Evolutionary conservation across 2,329 filamentous ascomycete species (phyloP).

Genomic region (Alternaria consortialis): DNA sequence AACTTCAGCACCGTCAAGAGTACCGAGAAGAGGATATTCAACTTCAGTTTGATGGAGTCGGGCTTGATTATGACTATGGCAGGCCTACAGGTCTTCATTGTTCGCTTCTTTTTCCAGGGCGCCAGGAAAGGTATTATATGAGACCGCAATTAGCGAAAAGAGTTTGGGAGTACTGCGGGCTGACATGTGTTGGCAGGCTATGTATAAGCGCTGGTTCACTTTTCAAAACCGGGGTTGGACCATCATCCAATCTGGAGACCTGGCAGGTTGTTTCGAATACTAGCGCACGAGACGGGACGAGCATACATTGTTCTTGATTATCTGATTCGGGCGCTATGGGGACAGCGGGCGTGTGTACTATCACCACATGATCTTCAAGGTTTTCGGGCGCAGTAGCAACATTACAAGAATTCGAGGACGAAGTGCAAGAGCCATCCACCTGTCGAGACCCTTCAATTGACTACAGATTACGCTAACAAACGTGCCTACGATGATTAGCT

Average conservation of each 20-base stretch:
- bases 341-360: conserved; percentile 12
- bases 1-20: conserved; percentile 98
- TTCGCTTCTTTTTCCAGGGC: conserved; percentile 98
- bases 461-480: not conserved
- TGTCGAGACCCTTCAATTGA: not conserved
- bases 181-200: conserved; percentile 36
- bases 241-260: not conserved
- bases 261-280: not conserved
- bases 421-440: not conserved
- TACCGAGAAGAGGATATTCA: conserved; percentile 95
- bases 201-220: conserved; percentile 23
- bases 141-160: conserved; percentile 6
- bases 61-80: conserved; percentile 95
- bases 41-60: conserved; percentile 94
- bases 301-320: not conserved
- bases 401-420: not conserved
- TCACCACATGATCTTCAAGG: not conserved
- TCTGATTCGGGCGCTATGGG: conserved; percentile 12
- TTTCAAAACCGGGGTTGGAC: not conserved
- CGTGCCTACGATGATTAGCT: not conserved
- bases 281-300: not conserved
- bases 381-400: conserved; percentile 4
- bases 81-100: conserved; percentile 93
- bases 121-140: conserved; percentile 67
- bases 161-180: conserved; percentile 13